Evolutionary conservation across 1,284 basidiomycete genomes (phyloP), one percentile per base, ranked within the genome.

Genomic region (Wallemia ichthyophaga): DNA sequence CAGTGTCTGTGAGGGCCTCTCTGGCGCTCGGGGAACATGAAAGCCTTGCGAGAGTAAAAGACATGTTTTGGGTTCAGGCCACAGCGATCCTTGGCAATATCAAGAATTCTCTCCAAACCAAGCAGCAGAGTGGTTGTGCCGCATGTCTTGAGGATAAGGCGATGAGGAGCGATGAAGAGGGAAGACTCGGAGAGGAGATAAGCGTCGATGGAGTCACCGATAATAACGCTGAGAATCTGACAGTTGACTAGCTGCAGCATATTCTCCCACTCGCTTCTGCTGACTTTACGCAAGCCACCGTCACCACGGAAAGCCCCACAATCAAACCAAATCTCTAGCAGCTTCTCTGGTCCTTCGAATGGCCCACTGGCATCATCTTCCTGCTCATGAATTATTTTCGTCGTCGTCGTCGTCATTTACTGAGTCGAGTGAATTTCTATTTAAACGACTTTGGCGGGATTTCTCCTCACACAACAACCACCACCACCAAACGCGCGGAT

Each of bases 21-120:
- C 69, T 99, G 94, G 56, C 85, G 80, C 69, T 98, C 94, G 19
- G 94, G 94, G 71, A 98, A 98, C 85, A 98, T 96, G 78, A 98
- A 98, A 11, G 84, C 83, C 73, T 98, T 99, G 66, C 92, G 82
- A 58, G 88, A 94, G 74, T 98, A 99, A 75, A 98, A 99, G 37
- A 92, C 84, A 27, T 75, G 74, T 48, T 48, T 21, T 3, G 11
- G 37, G 31, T 73, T 73, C 65, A 92, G 74, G 32, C 79, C 78
- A 58, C 85, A 88, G 60, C 85, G 76, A 54, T 79, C 75, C 60
- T 77, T 74, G 1, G 89, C 86, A 68, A 95, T 88, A 66, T 88
- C 80, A 63, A 98, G 81, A 68, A 96, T 89, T 61, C 85, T 79
- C 31, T 87, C 84, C 58, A 96, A 76, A 25, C 94, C 94, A 61